These are phyloP conservation scores for Ophiostoma australiae DNA, from an alignment of 2,329 filamentous ascomycete genomes.

Conservation along the genomic window DNA sequence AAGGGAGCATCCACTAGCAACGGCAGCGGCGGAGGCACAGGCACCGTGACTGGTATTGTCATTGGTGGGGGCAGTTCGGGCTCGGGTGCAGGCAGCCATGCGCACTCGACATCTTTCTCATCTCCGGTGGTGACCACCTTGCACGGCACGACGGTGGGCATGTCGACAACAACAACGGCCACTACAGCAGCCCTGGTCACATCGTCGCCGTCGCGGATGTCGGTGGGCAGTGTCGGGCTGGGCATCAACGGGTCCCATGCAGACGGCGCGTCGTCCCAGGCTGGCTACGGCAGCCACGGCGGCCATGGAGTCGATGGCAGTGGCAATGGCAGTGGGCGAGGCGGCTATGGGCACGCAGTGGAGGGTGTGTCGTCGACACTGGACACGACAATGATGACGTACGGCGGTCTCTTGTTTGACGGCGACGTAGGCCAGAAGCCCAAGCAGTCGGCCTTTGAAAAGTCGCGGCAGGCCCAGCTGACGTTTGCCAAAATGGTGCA, in stretches of 20 bases:
- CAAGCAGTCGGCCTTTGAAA: slow-evolving; percentile 62
- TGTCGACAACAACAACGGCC: slow-evolving; percentile 23
- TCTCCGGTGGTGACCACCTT: neutral
- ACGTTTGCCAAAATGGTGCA: slow-evolving; percentile 81
- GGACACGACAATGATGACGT: slow-evolving; percentile 22
- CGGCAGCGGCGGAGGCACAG: neutral
- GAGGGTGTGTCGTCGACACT: slow-evolving; percentile 20
- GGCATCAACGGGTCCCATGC: neutral
- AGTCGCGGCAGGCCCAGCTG: slow-evolving; percentile 78
- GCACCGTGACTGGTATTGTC: neutral
- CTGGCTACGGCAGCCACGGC: neutral
- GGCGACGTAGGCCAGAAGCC: slow-evolving; percentile 35
- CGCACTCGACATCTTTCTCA: neutral
- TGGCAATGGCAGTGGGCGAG: neutral
- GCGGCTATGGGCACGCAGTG: neutral
- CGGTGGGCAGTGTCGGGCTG: neutral
- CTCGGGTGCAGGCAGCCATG: neutral
- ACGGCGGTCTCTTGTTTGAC: slow-evolving; percentile 23
- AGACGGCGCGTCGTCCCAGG: neutral
- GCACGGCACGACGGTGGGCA: slow-evolving; percentile 18
- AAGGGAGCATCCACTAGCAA: slow-evolving; percentile 33
- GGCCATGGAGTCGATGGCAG: neutral
- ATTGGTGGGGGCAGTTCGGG: neutral
- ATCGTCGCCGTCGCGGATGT: slow-evolving; percentile 17
- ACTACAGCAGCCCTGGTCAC: slow-evolving; percentile 22